Percentiles rank a stretch among this genome's conserved stretches.
Conservation (phyloP, 257 asterid species). For the Ligustrum vulgare region DNA sequence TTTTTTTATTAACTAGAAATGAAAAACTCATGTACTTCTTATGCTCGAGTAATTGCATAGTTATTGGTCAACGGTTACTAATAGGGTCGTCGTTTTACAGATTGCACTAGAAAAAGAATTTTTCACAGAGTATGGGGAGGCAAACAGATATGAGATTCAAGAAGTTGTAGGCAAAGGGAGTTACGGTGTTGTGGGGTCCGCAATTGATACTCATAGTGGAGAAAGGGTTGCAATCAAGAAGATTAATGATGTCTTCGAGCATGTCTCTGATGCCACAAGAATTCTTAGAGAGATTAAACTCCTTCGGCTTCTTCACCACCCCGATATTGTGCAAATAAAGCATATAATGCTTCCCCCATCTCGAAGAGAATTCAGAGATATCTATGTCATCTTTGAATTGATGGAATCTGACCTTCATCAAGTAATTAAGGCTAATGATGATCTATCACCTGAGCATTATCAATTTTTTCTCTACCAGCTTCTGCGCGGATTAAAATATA, state of each 20-base stretch:
- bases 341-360: slow-evolving; percentile 99
- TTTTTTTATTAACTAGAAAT: not conserved
- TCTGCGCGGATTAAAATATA: slow-evolving; percentile 83
- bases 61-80: not conserved
- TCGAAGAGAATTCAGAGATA: slow-evolving; percentile 88
- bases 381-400: slow-evolving; percentile 86
- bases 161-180: slow-evolving; percentile 98
- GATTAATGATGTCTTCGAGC: slow-evolving; percentile 95
- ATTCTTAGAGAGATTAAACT: slow-evolving; percentile 95
- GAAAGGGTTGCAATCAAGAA: slow-evolving; percentile 93
- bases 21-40: not conserved
- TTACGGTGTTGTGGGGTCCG: slow-evolving; percentile 94
- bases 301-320: slow-evolving; percentile 86
- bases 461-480: slow-evolving; percentile 96
- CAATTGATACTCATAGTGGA: slow-evolving; percentile 79
- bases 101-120: slow-evolving; percentile 67
- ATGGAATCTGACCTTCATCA: slow-evolving; percentile 99
- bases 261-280: slow-evolving; percentile 94
- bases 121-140: slow-evolving; percentile 97
- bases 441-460: slow-evolving; percentile 88
- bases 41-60: not conserved
- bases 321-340: slow-evolving; percentile 89
- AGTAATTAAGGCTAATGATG: slow-evolving; percentile 94
- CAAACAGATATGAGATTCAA: slow-evolving; percentile 86
- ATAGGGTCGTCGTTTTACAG: slow-evolving; percentile 41